These are phyloP conservation scores for Rhododendron kiyosumense DNA, from an alignment of 148 eudicot genomes.

Conservation along the genomic window DNA sequence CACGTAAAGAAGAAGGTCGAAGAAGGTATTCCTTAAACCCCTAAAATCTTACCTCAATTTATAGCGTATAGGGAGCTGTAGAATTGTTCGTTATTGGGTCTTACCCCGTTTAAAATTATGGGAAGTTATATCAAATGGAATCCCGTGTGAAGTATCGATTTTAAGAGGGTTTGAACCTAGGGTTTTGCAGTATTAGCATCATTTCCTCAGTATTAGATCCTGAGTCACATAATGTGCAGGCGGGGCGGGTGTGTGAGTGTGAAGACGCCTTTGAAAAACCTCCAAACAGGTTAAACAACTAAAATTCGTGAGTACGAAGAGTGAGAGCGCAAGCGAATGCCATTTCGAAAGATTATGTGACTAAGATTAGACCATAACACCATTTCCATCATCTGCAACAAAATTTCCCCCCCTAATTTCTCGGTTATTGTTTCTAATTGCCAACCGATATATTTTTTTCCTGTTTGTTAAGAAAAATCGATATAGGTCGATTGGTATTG, in stretches of 20 bases:
- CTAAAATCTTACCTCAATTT: not conserved
- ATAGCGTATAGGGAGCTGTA: not conserved
- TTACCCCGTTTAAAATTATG: not conserved
- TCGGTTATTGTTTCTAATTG: not conserved
- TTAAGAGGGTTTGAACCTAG: not conserved
- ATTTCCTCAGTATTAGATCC: not conserved
- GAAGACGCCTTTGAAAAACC: too few species aligned
- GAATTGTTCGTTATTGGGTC: not conserved
- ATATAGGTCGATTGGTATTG: not conserved
- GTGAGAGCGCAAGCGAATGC: not conserved
- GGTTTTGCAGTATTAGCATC: not conserved
- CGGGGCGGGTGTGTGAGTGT: too few species aligned
- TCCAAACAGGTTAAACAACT: not conserved
- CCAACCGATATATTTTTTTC: too few species aligned
- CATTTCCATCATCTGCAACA: not conserved
- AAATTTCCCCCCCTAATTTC: not conserved
- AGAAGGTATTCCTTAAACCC: conserved; percentile 50
- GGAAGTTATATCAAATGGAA: not conserved
- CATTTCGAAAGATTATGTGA: not conserved
- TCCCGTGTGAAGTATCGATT: not conserved
- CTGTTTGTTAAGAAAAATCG: not conserved
- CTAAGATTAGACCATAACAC: not conserved
- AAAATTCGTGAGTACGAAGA: not conserved
- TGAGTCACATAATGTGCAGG: not conserved
- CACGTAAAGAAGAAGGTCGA: conserved; percentile 98